These are phyloP conservation scores for Backusella parvicylindrica DNA, from an alignment of 192 early-diverging fungal species.

Conservation along the genomic window DNA sequence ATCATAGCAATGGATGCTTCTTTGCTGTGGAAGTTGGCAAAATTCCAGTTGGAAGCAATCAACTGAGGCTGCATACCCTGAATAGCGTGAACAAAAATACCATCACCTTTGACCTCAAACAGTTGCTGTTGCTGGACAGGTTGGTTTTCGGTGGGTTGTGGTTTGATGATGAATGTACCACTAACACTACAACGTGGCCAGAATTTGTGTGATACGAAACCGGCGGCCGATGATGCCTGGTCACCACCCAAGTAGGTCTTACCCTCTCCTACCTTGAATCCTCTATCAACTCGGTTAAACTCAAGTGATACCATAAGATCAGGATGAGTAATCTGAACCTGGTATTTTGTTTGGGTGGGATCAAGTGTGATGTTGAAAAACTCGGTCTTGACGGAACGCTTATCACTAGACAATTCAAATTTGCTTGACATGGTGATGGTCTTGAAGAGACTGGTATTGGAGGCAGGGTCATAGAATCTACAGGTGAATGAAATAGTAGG, in stretches of 20 bases:
- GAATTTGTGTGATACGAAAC: conserved; percentile 77
- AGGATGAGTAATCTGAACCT: conserved; percentile 49
- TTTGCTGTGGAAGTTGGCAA: conserved; percentile 70
- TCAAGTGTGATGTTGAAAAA: conserved; percentile 62
- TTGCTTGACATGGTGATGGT: conserved; percentile 64
- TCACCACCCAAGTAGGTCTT: conserved; percentile 70
- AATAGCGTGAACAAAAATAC: conserved; percentile 81
- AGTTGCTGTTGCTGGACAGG: conserved; percentile 43
- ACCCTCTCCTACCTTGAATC: conserved; percentile 83
- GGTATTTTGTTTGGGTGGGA: conserved; percentile 45
- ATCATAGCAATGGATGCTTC: conserved; percentile 62
- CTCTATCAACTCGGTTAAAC: conserved; percentile 62
- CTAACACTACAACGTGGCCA: conserved; percentile 73
- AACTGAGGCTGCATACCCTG: conserved; percentile 85
- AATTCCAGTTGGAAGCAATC: conserved; percentile 83
- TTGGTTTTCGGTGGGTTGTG: background rate
- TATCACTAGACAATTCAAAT: conserved; percentile 69
- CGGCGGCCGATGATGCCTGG: conserved; percentile 38
- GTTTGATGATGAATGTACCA: conserved; percentile 63
- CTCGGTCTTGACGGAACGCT: conserved; percentile 73
- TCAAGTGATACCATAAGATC: conserved; percentile 67
- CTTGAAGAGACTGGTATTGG: conserved; percentile 73
- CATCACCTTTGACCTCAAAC: conserved; percentile 66
- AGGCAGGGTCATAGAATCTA: conserved; percentile 59
- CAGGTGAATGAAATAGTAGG: conserved; percentile 73